Evolutionary conservation across 1,284 basidiomycete genomes (phyloP).

Genomic region (Cryptococcus neoformans): DNA sequence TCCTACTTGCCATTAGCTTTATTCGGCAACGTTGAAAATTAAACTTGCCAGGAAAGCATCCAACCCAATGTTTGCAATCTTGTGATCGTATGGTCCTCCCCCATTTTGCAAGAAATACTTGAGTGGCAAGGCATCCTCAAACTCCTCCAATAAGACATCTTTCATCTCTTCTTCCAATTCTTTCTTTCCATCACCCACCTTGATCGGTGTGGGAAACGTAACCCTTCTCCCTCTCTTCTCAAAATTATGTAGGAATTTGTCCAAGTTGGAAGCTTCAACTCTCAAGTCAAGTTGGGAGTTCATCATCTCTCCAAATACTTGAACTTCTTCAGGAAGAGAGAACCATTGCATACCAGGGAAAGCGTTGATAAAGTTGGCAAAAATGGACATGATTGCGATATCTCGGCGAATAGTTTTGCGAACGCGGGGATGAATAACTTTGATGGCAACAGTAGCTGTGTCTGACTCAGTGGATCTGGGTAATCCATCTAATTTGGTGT

Average conservation of each 20-base stretch:
- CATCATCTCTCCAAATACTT: conserved; percentile 98
- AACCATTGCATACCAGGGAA: conserved; percentile 97
- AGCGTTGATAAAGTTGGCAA: conserved; percentile 72
- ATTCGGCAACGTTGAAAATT: background rate
- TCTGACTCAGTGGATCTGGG: conserved; percentile 34
- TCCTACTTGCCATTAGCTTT: conserved; percentile 56
- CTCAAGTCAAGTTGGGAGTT: conserved; percentile 87
- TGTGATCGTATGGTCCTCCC: conserved; percentile 84
- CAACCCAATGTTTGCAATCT: conserved; percentile 86
- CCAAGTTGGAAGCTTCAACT: conserved; percentile 84
- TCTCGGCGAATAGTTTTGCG: conserved; percentile 79
- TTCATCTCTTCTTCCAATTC: conserved; percentile 38
- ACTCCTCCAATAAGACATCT: conserved; percentile 88
- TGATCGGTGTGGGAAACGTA: conserved; percentile 83
- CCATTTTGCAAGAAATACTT: conserved; percentile 85
- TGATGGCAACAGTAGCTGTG: conserved; percentile 89
- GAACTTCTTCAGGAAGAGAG: conserved; percentile 91
- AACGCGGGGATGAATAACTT: conserved; percentile 87
- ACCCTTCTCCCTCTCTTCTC: conserved; percentile 68
- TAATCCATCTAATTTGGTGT: conserved; percentile 25
- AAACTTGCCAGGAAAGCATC: conserved; percentile 85
- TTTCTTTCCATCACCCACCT: conserved; percentile 21
- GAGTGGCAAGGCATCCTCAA: conserved; percentile 86
- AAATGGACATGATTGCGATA: conserved; percentile 88
- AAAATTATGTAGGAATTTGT: conserved; percentile 85